Base-by-base conservation (phyloP, 352 stramenopile species). In the Pythium coloratum region DNA sequence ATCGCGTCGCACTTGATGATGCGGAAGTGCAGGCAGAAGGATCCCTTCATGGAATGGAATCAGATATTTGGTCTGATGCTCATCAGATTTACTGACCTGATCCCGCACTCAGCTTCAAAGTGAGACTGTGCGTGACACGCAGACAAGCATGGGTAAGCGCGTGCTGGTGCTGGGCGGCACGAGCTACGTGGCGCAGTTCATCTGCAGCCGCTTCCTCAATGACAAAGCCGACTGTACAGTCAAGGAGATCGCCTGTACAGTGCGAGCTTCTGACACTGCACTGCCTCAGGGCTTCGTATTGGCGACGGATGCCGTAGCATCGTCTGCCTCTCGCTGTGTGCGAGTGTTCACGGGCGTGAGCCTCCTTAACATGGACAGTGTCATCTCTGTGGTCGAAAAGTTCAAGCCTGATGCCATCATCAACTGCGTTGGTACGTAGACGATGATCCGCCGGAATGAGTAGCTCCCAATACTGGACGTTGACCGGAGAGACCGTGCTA, bases 131-230 rank as follows among this genome's bases (percentile, higher is more conserved):
- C 18, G 46, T 30, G 28, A 57, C 3, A 32, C 20, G 20, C 20
- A 24, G 20, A 50, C 10, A 50, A 38, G 1, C 8, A 67, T 55
- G 57, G 51, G n/a, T 12, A 83, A 51, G 16, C 78, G 74, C 13
- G 76, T 89, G 66, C 63, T 91, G 24, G 72, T 91, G 56, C 67
- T 91, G 8, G 81, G 82, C 3, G 82, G 76, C 30, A 75, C 79
- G 34, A 89, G 79, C 66, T 89, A 91, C 73, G 75, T 91, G 28
- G 82, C 79, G 60, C 82, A 91, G 73, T 89, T 89, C 65, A 32
- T 89, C 24, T 66, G 86, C 57, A 62, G 70, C 57, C 72, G 59
- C 6, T 71, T 83, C 55, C 62, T 75, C 55, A 36, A 62, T 28
- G 55, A 47, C 0, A 32, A 28, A 18, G 2, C 44, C 0, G 20